A percentile compares a stretch with the other conserved stretches of the same genome.
Conservation (phyloP, 495 filamentous ascomycete species). For the Pseudotulostoma volvatum region DNA sequence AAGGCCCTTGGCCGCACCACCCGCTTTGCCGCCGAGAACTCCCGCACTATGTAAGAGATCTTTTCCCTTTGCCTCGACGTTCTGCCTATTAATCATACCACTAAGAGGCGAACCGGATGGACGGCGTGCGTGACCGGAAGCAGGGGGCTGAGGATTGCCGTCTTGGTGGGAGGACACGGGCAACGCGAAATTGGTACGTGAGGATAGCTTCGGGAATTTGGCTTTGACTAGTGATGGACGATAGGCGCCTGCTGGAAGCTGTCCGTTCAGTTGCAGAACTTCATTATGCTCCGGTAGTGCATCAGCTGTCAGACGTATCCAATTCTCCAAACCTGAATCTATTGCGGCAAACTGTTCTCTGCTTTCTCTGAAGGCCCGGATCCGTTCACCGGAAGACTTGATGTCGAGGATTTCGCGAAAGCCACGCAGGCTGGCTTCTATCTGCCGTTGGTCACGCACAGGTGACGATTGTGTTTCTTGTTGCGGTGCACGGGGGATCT, state of each 20-base stretch:
- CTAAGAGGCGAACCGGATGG: conserved; percentile 21
- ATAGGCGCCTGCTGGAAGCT: conserved; percentile 11
- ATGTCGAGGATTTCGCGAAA: conserved; percentile 62
- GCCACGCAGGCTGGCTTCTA: conserved; percentile 29
- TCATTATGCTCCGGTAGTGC: conserved; percentile 36
- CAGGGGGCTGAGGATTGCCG: conserved; percentile 15
- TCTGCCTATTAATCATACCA: conserved; percentile 24
- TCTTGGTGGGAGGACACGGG: conserved; percentile 28
- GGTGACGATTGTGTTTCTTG: too few species aligned
- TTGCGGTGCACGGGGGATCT: too few species aligned
- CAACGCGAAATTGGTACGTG: conserved; percentile 18
- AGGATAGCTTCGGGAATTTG: conserved; percentile 31
- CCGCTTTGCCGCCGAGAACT: conserved; percentile 49
- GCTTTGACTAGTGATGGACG: conserved; percentile 21
- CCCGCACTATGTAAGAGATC: conserved; percentile 70
- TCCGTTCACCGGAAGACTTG: conserved; percentile 42
- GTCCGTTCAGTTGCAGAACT: conserved; percentile 22
- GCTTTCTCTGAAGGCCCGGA: conserved; percentile 50
- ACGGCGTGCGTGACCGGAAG: conserved; percentile 18
- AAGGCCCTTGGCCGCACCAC: conserved; percentile 67
- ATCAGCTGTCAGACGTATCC: conserved; percentile 40
- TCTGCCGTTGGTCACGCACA: too few species aligned
- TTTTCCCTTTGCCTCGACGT: conserved; percentile 60
- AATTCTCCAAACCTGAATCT: conserved; percentile 58
- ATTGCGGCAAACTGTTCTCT: conserved; percentile 51